Conservation (phyloP, 1,284 basidiomycete species). For the Pterulicium gracile region DNA sequence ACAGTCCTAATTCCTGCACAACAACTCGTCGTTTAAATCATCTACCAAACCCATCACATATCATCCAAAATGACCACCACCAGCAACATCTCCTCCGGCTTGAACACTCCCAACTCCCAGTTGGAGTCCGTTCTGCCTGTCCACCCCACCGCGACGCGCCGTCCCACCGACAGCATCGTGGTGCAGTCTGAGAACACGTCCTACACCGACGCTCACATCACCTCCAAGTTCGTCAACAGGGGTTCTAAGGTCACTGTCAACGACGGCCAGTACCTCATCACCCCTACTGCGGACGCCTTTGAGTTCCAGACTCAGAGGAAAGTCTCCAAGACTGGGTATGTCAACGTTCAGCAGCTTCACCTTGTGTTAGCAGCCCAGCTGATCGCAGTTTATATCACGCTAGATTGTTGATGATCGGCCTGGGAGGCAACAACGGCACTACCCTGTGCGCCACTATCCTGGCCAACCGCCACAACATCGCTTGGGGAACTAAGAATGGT, state of each 20-base stretch:
- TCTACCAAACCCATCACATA: conserved; percentile 15
- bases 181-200: conserved; percentile 78
- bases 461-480: conserved; percentile 92
- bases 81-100: conserved; percentile 42
- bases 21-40: conserved; percentile 13
- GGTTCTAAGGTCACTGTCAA: conserved; percentile 65
- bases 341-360: conserved; percentile 14
- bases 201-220: conserved; percentile 78
- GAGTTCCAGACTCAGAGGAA: conserved; percentile 89
- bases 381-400: conserved; percentile 8
- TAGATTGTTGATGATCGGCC: conserved; percentile 93
- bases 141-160: conserved; percentile 80
- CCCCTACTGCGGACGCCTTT: conserved; percentile 67
- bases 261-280: conserved; percentile 68
- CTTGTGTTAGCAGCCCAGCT: conserved; percentile 8
- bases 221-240: conserved; percentile 76
- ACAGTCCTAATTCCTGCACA: conserved; percentile 29
- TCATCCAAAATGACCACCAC: conserved; percentile 37
- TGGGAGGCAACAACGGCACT: conserved; percentile 96
- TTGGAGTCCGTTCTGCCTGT: conserved; percentile 56
- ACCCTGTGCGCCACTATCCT: conserved; percentile 93
- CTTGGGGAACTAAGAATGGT: conserved; percentile 92
- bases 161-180: conserved; percentile 57
- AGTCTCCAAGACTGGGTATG: conserved; percentile 89
- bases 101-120: conserved; percentile 55